phyloP scores from a whole-genome alignment of 306 rosid species.

The Pterocarpus macrocarpus region DNA sequence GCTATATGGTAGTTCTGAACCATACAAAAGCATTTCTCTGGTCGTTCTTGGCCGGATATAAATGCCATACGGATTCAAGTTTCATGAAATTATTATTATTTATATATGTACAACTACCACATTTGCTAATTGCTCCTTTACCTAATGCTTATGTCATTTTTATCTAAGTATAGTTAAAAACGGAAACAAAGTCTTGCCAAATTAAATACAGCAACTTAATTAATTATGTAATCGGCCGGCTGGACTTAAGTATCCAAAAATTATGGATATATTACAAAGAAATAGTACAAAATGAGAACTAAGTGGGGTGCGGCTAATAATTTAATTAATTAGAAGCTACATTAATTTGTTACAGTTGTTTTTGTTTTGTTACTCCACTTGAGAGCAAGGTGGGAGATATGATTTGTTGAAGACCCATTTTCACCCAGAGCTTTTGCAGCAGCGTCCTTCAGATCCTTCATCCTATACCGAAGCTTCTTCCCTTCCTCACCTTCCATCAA shows the following conservation, averaged over 20 bases:
- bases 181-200: not conserved
- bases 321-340: not conserved
- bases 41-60: too few species aligned
- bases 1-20: too few species aligned
- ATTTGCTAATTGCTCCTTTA: not conserved
- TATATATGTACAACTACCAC: not conserved
- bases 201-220: not conserved
- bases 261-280: not conserved
- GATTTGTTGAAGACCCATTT: conserved; percentile 61
- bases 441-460: conserved; percentile 67
- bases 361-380: conserved; percentile 53
- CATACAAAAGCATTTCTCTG: too few species aligned
- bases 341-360: not conserved
- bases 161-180: not conserved
- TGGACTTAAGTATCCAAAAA: not conserved
- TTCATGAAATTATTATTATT: too few species aligned
- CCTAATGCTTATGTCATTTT: not conserved
- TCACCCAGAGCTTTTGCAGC: conserved; percentile 49
- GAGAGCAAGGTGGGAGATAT: conserved; percentile 55
- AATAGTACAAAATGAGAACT: not conserved
- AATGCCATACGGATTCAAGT: too few species aligned
- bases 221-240: not conserved
- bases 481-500: conserved; percentile 86
- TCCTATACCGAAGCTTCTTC: conserved; percentile 62
- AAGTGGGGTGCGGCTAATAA: not conserved